Evolutionary conservation across 306 rosid species (phyloP).

Genomic region (Cyamopsis tetragonoloba): DNA sequence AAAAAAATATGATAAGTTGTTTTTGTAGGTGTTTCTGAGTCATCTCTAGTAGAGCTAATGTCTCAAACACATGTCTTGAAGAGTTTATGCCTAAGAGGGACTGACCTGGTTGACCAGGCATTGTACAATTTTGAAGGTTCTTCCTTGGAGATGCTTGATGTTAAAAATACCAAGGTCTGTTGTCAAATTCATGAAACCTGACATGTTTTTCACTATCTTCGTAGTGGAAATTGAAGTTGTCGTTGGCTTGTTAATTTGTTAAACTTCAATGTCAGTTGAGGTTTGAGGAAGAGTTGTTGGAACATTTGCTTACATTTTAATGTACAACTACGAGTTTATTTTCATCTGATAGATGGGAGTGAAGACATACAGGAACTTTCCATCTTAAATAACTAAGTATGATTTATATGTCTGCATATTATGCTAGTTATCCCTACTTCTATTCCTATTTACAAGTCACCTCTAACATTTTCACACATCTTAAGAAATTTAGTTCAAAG

Average conservation of each 20-base stretch:
- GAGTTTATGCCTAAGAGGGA: constrained; percentile 68
- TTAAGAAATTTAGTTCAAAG: too few relatives aligned
- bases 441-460: too few relatives aligned
- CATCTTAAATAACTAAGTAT: background rate
- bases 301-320: constrained; percentile 18
- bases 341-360: background rate
- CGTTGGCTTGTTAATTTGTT: constrained; percentile 18
- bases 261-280: background rate
- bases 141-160: constrained; percentile 77
- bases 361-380: constrained; percentile 2
- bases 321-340: background rate
- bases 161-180: constrained; percentile 75
- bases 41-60: constrained; percentile 54
- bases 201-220: background rate
- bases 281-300: constrained; percentile 9
- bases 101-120: constrained; percentile 55
- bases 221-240: constrained; percentile 2
- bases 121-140: constrained; percentile 54
- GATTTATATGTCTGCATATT: background rate
- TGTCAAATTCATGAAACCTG: constrained; percentile 21
- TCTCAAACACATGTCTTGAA: constrained; percentile 57
- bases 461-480: too few relatives aligned
- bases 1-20: background rate
- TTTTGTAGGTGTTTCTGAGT: constrained; percentile 48
- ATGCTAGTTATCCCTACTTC: too few relatives aligned